A percentile compares a stretch with the other conserved stretches of the same genome.
Conservation (phyloP, 148 eudicot species). For the Silene latifolia region DNA sequence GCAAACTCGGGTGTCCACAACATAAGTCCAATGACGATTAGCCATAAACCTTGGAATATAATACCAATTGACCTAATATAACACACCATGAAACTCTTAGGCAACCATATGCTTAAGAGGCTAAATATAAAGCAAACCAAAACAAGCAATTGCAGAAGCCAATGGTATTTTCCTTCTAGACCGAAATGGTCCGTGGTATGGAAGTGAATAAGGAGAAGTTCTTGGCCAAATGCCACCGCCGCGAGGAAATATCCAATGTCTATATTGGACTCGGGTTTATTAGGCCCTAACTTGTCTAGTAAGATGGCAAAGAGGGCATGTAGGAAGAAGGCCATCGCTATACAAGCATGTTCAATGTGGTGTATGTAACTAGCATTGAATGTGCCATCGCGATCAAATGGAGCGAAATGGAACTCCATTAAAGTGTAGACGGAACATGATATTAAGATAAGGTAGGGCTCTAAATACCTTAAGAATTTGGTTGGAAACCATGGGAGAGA, state of each 20-base stretch:
- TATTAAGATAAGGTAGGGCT: constrained; percentile 31
- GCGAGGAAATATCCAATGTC: constrained; percentile 22
- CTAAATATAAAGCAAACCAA: constrained; percentile 29
- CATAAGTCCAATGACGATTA: constrained; percentile 39
- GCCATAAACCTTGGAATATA: constrained; percentile 41
- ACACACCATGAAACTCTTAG: constrained; percentile 26
- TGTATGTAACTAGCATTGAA: constrained; percentile 34
- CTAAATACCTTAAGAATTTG: constrained; percentile 29
- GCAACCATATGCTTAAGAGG: constrained; percentile 28
- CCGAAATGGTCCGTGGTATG: constrained; percentile 45
- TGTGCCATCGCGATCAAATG: constrained; percentile 34
- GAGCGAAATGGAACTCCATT: constrained; percentile 23
- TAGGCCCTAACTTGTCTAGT: constrained; percentile 25
- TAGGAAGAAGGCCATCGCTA: constrained; percentile 32
- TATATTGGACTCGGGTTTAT: constrained; percentile 16
- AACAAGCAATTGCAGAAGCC: constrained; percentile 31
- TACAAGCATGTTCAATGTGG: constrained; percentile 36
- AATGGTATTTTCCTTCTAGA: constrained; percentile 41
- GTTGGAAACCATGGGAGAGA: constrained; percentile 35
- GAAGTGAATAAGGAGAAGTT: constrained; percentile 39
- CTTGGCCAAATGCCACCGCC: constrained; percentile 33
- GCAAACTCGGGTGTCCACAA: constrained; percentile 35
- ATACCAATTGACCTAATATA: constrained; percentile 37
- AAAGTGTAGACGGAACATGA: constrained; percentile 29
- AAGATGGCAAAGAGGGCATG: constrained; percentile 34